Base-by-base conservation (phyloP, 345 rosid species). In the Populus alba region DNA sequence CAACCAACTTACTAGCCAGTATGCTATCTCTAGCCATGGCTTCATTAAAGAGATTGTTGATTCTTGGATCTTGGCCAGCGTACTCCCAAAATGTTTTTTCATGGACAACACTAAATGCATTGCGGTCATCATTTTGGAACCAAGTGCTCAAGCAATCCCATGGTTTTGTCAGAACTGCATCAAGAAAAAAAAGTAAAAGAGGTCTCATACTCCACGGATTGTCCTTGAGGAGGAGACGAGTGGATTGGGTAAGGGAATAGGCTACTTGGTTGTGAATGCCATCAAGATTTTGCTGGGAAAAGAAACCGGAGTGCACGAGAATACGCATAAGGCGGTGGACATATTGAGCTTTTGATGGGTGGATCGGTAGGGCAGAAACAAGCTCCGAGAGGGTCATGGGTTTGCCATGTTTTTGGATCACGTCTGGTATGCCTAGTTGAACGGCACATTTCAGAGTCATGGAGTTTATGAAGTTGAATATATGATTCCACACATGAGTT, bases 371-470 rank as follows among this genome's bases (percentile, higher is more conserved):
- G 2, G 81, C 74, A 0, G 77, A 55, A 7, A 75, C 68, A 1
- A 90, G 76, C 37, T 88, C 80, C 0, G 78, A 37, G 11, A 78
- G 71, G 8, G 75, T 75, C 76, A 88, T 87, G 84, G 89, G 86
- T 12, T 53, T 41, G 65, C 81, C 85, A 45, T 87, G 88, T 49
- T 11, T 51, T 66, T 84, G 85, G 83, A 90, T 75, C 70, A 78
- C 51, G 16, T 87, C 91, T 0, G 89, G 86, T 57, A 90, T 86
- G 55, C 82, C 72, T 9, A 90, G 59, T 2, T 87, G 53, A 41
- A 90, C 23, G 2, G 86, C 90, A 38, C 85, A 66, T 71, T 84
- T 85, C 1, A 90, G 59, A 3, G 88, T 78, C 85, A 81, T 82
- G 8, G 87, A 85, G 51, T 80, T 75, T 35, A 86, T 73, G 66